These are phyloP conservation scores for Isabelozyma heimii DNA, from an alignment of 805 yeast species.

Conservation along the genomic window DNA sequence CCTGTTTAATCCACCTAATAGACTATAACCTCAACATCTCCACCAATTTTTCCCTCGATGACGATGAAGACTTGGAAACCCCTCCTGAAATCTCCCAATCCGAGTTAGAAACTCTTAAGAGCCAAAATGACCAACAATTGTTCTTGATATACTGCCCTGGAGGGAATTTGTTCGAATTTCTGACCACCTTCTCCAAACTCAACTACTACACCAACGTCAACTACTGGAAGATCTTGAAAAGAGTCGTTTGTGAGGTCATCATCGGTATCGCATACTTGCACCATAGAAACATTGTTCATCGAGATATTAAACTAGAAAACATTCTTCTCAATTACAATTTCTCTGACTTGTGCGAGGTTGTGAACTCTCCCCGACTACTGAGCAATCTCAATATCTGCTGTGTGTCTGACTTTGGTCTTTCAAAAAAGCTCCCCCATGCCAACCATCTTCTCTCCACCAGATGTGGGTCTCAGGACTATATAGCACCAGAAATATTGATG, in stretches of 20 bases:
- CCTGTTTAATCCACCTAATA: conserved; percentile 62
- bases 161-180: conserved; percentile 77
- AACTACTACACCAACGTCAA: conserved; percentile 13
- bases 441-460: conserved; percentile 74
- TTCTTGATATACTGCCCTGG: conserved; percentile 78
- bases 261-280: conserved; percentile 75
- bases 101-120: conserved; percentile 10
- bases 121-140: conserved; percentile 40
- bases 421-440: conserved; percentile 61
- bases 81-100: not conserved
- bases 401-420: conserved; percentile 86
- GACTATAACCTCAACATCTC: conserved; percentile 43
- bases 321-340: conserved; percentile 45
- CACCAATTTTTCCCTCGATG: conserved; percentile 14
- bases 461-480: conserved; percentile 96
- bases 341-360: conserved; percentile 27
- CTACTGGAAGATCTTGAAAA: conserved; percentile 52
- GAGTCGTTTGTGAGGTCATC: conserved; percentile 69
- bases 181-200: conserved; percentile 26
- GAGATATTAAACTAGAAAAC: conserved; percentile 91
- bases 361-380: not conserved
- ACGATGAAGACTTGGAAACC: conserved; percentile 8
- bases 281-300: conserved; percentile 65
- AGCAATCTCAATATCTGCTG: conserved; percentile 43
- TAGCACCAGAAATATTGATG: conserved; percentile 88